These are phyloP conservation scores for Rubus parviflorus DNA, from an alignment of 306 rosid species.

Conservation along the genomic window DNA sequence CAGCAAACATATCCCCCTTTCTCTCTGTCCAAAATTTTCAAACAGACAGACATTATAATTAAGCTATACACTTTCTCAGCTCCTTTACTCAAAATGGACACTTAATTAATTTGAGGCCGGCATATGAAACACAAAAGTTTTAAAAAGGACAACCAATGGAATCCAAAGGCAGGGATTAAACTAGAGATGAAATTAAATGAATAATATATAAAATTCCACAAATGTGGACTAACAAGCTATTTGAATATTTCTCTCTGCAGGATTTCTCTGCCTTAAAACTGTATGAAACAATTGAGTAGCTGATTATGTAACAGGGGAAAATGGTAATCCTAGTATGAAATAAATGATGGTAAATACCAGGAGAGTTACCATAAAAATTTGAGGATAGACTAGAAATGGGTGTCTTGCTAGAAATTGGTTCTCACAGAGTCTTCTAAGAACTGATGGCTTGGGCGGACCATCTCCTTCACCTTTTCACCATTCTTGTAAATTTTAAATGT, in stretches of 20 bases:
- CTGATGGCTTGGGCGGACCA: conserved; percentile 67
- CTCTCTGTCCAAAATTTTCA: conserved; percentile 4
- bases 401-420: conserved; percentile 42
- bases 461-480: conserved; percentile 77
- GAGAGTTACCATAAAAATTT: conserved; percentile 43
- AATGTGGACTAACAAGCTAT: conserved; percentile 41
- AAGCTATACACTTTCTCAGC: conserved; percentile 7
- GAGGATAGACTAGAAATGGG: conserved; percentile 29
- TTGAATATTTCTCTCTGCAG: conserved; percentile 37
- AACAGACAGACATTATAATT: conserved; percentile 13
- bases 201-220: conserved; percentile 43
- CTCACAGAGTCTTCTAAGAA: conserved; percentile 74
- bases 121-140: background rate
- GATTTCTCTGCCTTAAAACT: conserved; percentile 50
- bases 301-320: conserved; percentile 55
- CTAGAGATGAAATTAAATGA: conserved; percentile 24
- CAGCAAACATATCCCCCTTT: conserved; percentile 4
- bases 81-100: conserved; percentile 17
- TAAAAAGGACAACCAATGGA: conserved; percentile 27
- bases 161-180: conserved; percentile 36
- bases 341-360: conserved; percentile 13
- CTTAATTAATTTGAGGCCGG: conserved; percentile 15
- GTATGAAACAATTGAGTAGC: conserved; percentile 52
- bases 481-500: conserved; percentile 80
- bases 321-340: conserved; percentile 44